Conservation (phyloP, 2,329 filamentous ascomycete species). For the Macrophomina tecta region DNA sequence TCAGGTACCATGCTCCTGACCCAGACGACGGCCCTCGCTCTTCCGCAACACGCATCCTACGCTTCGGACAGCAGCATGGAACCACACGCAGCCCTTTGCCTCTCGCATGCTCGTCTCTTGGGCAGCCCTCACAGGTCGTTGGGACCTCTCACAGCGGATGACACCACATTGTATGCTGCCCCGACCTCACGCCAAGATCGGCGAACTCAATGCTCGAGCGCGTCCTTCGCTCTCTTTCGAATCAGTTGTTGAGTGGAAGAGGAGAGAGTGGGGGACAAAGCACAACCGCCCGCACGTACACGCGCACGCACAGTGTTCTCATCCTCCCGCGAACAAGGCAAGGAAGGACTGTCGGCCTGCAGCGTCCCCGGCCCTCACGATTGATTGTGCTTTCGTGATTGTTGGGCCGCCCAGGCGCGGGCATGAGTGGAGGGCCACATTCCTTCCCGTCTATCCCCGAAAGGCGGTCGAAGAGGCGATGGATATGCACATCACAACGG, state of each 20-base stretch:
- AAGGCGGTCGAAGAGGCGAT: constrained; percentile 15
- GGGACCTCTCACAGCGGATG: constrained; percentile 1
- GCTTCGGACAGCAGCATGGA: no score
- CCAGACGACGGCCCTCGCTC: no score
- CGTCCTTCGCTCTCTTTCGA: neutral
- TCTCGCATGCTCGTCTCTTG: no score
- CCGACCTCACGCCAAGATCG: constrained; percentile 12
- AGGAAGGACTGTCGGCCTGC: constrained; percentile 2
- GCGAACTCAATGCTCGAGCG: constrained; percentile 2
- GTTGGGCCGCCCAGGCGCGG: neutral
- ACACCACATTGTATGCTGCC: neutral
- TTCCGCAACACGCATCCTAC: no score
- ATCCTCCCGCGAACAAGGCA: neutral
- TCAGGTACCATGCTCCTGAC: neutral
- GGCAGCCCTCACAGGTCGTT: no score
- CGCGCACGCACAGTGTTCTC: constrained; percentile 2
- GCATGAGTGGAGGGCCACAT: constrained; percentile 3
- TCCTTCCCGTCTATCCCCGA: constrained; percentile 23
- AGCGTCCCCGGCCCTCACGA: neutral
- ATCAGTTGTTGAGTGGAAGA: neutral
- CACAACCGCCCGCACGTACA: constrained; percentile 11
- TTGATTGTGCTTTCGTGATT: neutral
- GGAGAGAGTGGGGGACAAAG: constrained; percentile 9
- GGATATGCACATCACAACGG: neutral
- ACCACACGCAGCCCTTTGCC: no score